Evolutionary conservation across 805 yeast species (phyloP).

Genomic region (Candida chilensis): DNA sequence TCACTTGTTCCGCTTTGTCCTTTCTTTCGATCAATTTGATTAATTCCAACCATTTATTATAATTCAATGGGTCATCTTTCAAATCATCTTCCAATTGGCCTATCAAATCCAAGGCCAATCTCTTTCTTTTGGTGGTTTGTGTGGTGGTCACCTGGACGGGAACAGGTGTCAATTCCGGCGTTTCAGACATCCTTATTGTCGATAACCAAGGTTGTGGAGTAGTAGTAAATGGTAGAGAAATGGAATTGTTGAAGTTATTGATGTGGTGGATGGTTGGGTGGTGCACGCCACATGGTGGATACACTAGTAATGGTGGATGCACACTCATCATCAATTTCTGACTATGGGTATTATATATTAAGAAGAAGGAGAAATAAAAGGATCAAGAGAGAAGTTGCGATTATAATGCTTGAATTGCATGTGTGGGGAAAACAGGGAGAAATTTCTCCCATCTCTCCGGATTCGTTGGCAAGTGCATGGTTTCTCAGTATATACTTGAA

Average conservation of each 20-base stretch:
- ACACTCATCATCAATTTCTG: too few relatives aligned
- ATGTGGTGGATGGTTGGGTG: too few relatives aligned
- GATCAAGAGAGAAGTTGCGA: too few relatives aligned
- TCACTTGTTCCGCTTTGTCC: slow-evolving; percentile 52
- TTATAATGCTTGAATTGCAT: slow-evolving; percentile 24
- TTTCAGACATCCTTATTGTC: too few relatives aligned
- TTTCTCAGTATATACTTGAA: slow-evolving; percentile 16
- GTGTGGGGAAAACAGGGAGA: slow-evolving; percentile 41
- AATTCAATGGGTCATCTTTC: slow-evolving; percentile 42
- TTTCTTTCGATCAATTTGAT: slow-evolving; percentile 37
- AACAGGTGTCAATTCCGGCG: background rate
- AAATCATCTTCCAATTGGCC: slow-evolving; percentile 52
- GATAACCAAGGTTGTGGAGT: too few relatives aligned
- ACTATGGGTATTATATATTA: too few relatives aligned
- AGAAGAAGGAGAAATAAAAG: too few relatives aligned
- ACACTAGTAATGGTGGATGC: too few relatives aligned
- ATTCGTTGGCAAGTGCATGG: slow-evolving; percentile 39
- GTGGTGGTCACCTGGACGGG: background rate
- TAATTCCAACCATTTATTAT: slow-evolving; percentile 46
- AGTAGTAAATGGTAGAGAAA: too few relatives aligned
- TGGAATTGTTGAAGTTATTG: too few relatives aligned
- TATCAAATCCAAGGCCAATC: slow-evolving; percentile 30
- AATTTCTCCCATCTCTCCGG: slow-evolving; percentile 40
- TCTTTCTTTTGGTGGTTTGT: slow-evolving; percentile 1
- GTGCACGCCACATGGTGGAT: too few relatives aligned